Conservation (phyloP, 1,139 yeast species). For the Magnusiomyces paraingens region DNA sequence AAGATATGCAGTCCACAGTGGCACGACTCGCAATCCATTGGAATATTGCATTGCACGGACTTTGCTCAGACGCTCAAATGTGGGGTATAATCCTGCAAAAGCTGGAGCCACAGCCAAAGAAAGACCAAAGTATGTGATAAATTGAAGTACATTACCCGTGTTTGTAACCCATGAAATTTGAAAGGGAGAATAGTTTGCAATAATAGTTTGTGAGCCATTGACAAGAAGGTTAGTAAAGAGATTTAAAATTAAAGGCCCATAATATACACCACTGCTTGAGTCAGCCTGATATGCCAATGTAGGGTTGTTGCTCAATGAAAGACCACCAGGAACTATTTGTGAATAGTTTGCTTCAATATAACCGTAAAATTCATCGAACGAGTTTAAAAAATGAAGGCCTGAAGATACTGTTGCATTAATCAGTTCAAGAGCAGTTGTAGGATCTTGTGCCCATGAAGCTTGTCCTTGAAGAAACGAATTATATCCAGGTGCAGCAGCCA, state of each 20-base stretch:
- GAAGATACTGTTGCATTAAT: conserved; percentile 9
- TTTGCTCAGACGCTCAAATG: conserved; percentile 32
- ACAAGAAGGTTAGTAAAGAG: conserved; percentile 27
- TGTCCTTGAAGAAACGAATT: conserved; percentile 19
- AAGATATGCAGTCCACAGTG: conserved; percentile 33
- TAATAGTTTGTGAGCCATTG: conserved; percentile 28
- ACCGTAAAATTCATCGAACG: conserved; percentile 19
- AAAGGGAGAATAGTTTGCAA: conserved; percentile 32
- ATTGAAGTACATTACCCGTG: conserved; percentile 33
- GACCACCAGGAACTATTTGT: conserved; percentile 31
- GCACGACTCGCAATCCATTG: conserved; percentile 33
- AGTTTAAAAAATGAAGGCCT: conserved; percentile 15
- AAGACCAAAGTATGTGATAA: conserved; percentile 32
- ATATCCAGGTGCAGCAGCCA: conserved; percentile 18
- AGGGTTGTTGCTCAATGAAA: conserved; percentile 23
- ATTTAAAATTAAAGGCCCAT: conserved; percentile 27
- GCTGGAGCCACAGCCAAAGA: conserved; percentile 36
- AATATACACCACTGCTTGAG: conserved; percentile 18
- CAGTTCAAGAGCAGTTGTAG: conserved; percentile 10
- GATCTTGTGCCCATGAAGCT: conserved; percentile 14
- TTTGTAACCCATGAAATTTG: conserved; percentile 30
- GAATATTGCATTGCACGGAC: conserved; percentile 37
- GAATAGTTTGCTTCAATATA: conserved; percentile 22
- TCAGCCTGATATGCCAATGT: conserved; percentile 29
- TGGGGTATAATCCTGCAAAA: conserved; percentile 33